Conservation (phyloP, 495 filamentous ascomycete genomes). For the Penicillium egyptiacum region DNA sequence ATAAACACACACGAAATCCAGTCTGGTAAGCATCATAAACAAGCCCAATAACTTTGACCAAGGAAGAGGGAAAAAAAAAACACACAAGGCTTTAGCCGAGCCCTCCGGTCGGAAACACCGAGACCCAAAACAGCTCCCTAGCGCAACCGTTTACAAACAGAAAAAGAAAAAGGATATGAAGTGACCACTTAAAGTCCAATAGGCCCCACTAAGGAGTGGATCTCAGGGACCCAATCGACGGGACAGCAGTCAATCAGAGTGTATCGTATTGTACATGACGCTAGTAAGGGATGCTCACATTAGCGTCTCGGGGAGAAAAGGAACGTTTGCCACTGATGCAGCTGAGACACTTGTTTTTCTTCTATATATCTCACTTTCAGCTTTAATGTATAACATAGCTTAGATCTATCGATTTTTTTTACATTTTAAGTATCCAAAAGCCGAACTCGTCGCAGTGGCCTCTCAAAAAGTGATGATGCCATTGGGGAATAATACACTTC, state of each 20-base stretch:
- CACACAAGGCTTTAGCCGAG: constrained; percentile 3
- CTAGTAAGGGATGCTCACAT: constrained; percentile 27
- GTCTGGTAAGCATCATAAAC: neutral
- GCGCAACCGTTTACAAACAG: constrained; percentile 38
- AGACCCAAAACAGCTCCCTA: constrained; percentile 39
- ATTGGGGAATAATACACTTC: constrained; percentile 3
- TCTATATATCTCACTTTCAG: constrained; percentile 1
- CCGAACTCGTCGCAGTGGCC: neutral
- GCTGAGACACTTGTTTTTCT: constrained; percentile 9
- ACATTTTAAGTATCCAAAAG: no score
- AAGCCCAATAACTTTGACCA: neutral
- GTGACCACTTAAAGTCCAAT: constrained; percentile 5
- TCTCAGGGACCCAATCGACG: constrained; percentile 21
- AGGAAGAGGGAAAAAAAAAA: neutral
- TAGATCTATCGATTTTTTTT: constrained; percentile 1
- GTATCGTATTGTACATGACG: constrained; percentile 12
- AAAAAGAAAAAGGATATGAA: constrained; percentile 18
- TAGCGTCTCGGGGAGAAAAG: constrained; percentile 25
- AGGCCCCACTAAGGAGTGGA: constrained; percentile 7
- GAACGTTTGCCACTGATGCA: constrained; percentile 25
- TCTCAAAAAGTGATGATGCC: constrained; percentile 20
- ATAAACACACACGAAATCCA: neutral
- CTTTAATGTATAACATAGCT: neutral
- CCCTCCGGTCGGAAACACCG: constrained; percentile 25
- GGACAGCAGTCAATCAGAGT: constrained; percentile 12